These are phyloP conservation scores for Bocquillonia castaneifolia DNA, from an alignment of 441 rosid species.

Conservation along the genomic window DNA sequence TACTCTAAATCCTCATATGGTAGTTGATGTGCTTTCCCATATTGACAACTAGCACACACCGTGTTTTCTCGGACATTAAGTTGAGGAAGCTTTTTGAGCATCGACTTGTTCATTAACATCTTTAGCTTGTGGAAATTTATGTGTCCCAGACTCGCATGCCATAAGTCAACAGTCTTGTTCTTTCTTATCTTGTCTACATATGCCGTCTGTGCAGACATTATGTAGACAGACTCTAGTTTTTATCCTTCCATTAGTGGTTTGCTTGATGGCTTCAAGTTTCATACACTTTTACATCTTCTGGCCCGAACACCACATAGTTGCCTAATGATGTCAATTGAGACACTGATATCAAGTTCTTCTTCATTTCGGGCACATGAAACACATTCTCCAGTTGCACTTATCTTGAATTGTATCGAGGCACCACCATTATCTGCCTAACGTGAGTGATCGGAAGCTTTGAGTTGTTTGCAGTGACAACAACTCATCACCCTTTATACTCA, in stretches of 20 bases:
- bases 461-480: not conserved
- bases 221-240: not conserved
- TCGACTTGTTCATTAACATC: not conserved
- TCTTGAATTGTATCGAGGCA: not conserved
- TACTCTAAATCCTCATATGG: not conserved
- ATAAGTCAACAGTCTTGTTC: not conserved
- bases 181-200: not conserved
- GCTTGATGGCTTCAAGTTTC: not conserved
- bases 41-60: not conserved
- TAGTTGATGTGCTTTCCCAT: not conserved
- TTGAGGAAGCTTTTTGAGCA: not conserved
- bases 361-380: constrained; percentile 8
- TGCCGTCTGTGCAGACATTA: not conserved
- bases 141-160: not conserved
- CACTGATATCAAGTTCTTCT: not conserved
- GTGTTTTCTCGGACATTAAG: not conserved
- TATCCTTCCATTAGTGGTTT: not conserved
- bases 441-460: not conserved
- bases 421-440: not conserved
- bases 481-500: not conserved
- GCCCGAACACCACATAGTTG: not conserved
- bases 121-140: not conserved
- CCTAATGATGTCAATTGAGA: not conserved
- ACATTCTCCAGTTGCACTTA: not conserved
- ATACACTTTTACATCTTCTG: not conserved